Evolutionary conservation across 352 stramenopile genomes (phyloP).

Genomic region (Saprolegnia diclina): DNA sequence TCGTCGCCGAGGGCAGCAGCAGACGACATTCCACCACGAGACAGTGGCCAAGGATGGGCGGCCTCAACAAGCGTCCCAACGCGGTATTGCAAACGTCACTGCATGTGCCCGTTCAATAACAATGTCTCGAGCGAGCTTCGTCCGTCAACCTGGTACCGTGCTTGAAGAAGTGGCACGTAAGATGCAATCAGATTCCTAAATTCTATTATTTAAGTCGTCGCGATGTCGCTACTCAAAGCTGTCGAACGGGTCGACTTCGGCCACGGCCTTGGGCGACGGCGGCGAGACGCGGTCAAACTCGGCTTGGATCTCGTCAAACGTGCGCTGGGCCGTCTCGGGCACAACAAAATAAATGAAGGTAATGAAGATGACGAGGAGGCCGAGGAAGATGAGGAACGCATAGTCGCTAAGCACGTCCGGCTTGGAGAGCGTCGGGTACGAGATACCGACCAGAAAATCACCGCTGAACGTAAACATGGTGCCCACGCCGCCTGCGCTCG

Average conservation of each 20-base stretch:
- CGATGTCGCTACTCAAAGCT: background rate
- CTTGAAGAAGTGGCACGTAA: too few relatives aligned
- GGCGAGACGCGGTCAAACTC: background rate
- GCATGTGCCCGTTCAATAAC: too few relatives aligned
- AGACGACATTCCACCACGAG: too few relatives aligned
- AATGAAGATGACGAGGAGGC: conserved; percentile 50
- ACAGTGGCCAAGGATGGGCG: too few relatives aligned
- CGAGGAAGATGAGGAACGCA: conserved; percentile 40
- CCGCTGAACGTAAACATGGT: conserved; percentile 48
- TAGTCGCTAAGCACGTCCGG: conserved; percentile 38
- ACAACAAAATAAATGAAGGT: conserved; percentile 41
- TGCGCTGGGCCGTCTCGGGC: conserved; percentile 59
- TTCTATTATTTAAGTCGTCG: too few relatives aligned
- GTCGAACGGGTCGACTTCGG: background rate
- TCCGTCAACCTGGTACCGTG: too few relatives aligned
- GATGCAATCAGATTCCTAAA: too few relatives aligned
- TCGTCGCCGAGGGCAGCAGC: too few relatives aligned
- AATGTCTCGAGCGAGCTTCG: too few relatives aligned
- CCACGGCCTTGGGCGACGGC: too few relatives aligned
- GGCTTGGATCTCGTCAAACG: conserved; percentile 42
- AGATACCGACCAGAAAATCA: conserved; percentile 48
- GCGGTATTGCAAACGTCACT: too few relatives aligned
- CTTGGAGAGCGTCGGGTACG: conserved; percentile 43
- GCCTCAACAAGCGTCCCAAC: too few relatives aligned
- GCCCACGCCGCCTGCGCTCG: conserved; percentile 40